Percentiles rank a stretch among this genome's conserved stretches.
These are phyloP conservation scores for Cicer chorassanicum DNA, from an alignment of 306 rosid species.

Conservation along the genomic window DNA sequence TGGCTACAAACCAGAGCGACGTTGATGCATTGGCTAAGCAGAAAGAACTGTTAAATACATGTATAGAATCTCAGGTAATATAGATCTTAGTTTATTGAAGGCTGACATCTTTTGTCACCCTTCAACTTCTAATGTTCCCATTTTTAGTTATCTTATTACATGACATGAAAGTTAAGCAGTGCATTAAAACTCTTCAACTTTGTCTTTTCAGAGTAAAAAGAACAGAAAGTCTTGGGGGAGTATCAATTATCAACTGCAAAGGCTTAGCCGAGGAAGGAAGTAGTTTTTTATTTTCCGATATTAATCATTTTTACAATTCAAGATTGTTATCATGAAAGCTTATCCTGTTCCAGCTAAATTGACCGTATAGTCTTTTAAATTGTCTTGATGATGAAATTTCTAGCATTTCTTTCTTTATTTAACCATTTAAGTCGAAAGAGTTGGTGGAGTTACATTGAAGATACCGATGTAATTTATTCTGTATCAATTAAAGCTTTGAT, in stretches of 20 bases:
- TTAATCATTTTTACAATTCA: slow-evolving; percentile 28
- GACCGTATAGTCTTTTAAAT: slow-evolving; percentile 18
- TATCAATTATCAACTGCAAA: slow-evolving; percentile 88
- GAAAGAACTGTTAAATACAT: slow-evolving; percentile 64
- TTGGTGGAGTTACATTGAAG: slow-evolving; percentile 18
- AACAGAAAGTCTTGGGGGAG: slow-evolving; percentile 79
- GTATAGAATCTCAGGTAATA: slow-evolving; percentile 82
- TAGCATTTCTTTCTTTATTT: not conserved
- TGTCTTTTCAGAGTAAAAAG: slow-evolving; percentile 63
- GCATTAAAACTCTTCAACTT: not conserved
- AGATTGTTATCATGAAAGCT: slow-evolving; percentile 36
- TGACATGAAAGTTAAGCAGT: not conserved
- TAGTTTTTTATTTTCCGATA: slow-evolving; percentile 48
- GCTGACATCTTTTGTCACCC: slow-evolving; percentile 11
- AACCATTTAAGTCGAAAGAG: slow-evolving; percentile 26
- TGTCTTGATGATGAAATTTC: slow-evolving; percentile 22
- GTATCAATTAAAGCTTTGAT: slow-evolving; percentile 14
- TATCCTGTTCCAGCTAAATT: slow-evolving; percentile 38
- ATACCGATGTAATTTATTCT: slow-evolving; percentile 27
- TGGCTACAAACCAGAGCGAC: slow-evolving; percentile 56
- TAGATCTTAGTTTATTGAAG: slow-evolving; percentile 28
- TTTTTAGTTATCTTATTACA: not conserved
- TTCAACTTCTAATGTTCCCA: not conserved
- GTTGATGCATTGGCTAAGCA: slow-evolving; percentile 58
- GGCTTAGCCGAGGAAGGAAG: slow-evolving; percentile 85